Conservation (phyloP, 2,329 filamentous ascomycete species). For the Diaporthe longicolla region DNA sequence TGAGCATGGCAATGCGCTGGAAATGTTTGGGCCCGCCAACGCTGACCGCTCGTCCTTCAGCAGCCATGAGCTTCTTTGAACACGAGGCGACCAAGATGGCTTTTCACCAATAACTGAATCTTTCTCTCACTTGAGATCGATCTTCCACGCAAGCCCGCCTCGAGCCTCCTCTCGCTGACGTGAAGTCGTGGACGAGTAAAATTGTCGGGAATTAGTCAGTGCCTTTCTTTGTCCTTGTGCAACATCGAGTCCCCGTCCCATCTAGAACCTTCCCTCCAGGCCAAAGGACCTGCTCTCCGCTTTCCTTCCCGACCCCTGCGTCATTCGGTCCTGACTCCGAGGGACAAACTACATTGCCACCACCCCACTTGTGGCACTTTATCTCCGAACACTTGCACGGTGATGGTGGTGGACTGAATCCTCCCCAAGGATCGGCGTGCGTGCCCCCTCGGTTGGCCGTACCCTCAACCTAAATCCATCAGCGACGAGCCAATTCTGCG, state of each 20-base stretch:
- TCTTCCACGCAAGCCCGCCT: not conserved
- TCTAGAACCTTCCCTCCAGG: conserved; percentile 8
- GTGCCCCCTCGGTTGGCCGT: not conserved
- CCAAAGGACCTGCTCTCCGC: not conserved
- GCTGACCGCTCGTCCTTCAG: conserved; percentile 19
- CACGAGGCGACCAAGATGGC: not conserved
- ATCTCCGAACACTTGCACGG: conserved; percentile 31
- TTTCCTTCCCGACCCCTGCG: not conserved
- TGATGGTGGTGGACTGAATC: not conserved
- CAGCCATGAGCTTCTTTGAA: not conserved
- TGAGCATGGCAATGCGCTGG: conserved; percentile 6
- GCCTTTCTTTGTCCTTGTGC: conserved; percentile 5
- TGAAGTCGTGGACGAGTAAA: not conserved
- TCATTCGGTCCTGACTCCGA: conserved; percentile 1
- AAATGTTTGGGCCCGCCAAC: not conserved
- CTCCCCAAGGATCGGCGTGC: conserved; percentile 1
- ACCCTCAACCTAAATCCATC: not conserved
- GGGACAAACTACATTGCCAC: not conserved
- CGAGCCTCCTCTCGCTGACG: conserved; percentile 3
- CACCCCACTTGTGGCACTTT: conserved; percentile 4
- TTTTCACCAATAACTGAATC: not conserved
- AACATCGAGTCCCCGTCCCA: conserved; percentile 14
- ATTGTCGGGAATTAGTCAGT: conserved; percentile 9
- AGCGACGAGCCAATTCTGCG: not conserved
- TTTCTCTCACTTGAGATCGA: not conserved